phyloP scores from a whole-genome alignment of 192 early-diverging fungal species.

The Nowakowskiella sp. region DNA sequence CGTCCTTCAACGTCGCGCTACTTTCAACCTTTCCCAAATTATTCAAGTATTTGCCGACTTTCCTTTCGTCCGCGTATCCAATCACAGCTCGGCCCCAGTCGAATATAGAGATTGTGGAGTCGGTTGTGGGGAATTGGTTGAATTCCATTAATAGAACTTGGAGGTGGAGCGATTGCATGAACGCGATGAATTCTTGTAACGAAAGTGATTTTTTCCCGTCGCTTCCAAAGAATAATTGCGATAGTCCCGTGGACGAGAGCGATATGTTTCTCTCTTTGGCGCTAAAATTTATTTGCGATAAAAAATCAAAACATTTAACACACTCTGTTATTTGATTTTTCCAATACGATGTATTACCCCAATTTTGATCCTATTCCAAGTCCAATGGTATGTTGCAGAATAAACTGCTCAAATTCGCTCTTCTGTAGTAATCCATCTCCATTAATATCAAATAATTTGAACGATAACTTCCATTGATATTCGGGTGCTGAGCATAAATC shows the following conservation, averaged over 20 bases:
- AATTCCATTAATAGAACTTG: slow-evolving; percentile 32
- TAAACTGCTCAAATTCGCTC: slow-evolving; percentile 28
- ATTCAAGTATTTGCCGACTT: slow-evolving; percentile 11
- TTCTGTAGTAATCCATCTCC: slow-evolving; percentile 28
- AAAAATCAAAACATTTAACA: neutral
- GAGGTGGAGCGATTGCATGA: slow-evolving; percentile 24
- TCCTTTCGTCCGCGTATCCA: slow-evolving; percentile 12
- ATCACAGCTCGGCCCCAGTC: slow-evolving; percentile 23
- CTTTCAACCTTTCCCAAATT: neutral
- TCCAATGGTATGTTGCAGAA: slow-evolving; percentile 17
- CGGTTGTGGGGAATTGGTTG: slow-evolving; percentile 23
- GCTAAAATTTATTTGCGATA: neutral
- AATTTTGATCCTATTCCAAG: slow-evolving; percentile 8
- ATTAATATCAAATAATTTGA: slow-evolving; percentile 30
- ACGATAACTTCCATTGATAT: slow-evolving; percentile 24
- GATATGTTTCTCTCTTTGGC: slow-evolving; percentile 1
- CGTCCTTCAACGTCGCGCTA: neutral
- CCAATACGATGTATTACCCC: neutral
- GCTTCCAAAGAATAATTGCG: slow-evolving; percentile 25
- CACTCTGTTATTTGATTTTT: neutral
- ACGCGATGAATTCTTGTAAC: slow-evolving; percentile 25
- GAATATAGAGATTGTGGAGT: slow-evolving; percentile 18
- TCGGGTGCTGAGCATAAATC: slow-evolving; percentile 16
- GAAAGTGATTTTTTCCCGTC: slow-evolving; percentile 21
- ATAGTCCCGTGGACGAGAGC: slow-evolving; percentile 9